Percentiles rank a stretch among this genome's conserved stretches.
Conservation (phyloP, 2,329 filamentous ascomycete species). For the Corynespora cassiicola region DNA sequence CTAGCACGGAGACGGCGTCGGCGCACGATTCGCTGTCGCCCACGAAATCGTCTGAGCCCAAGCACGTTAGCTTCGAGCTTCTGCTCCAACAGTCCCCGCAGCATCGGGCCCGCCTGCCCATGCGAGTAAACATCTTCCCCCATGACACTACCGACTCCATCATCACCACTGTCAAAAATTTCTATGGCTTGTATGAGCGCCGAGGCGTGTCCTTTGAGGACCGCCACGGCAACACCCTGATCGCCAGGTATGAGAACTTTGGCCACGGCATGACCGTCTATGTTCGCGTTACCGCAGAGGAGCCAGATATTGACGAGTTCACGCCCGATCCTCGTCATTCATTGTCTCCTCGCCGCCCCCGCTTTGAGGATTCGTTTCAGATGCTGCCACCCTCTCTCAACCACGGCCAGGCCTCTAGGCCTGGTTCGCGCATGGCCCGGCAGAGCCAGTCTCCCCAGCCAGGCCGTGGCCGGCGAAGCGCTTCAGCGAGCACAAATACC, state of each 20-base stretch:
- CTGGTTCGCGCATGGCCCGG: slow-evolving; percentile 71
- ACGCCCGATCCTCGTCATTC: slow-evolving; percentile 57
- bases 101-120: slow-evolving; percentile 77
- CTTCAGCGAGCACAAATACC: slow-evolving; percentile 71
- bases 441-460: slow-evolving; percentile 79
- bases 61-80: slow-evolving; percentile 81
- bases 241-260: slow-evolving; percentile 96
- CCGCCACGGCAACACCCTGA: slow-evolving; percentile 84
- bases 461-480: slow-evolving; percentile 76
- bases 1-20: slow-evolving; percentile 40
- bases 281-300: slow-evolving; percentile 77
- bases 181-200: slow-evolving; percentile 90
- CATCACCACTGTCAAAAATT: slow-evolving; percentile 98
- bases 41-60: slow-evolving; percentile 54
- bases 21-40: slow-evolving; percentile 44
- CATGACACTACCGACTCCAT: slow-evolving; percentile 98
- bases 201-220: slow-evolving; percentile 95
- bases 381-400: slow-evolving; percentile 67
- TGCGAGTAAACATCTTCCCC: slow-evolving; percentile 88
- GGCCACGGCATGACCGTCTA: slow-evolving; percentile 90
- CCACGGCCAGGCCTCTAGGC: slow-evolving; percentile 70
- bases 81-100: slow-evolving; percentile 72
- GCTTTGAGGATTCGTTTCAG: slow-evolving; percentile 69
- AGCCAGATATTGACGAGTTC: slow-evolving; percentile 57
- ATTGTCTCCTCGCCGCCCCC: slow-evolving; percentile 60